Base-by-base conservation (phyloP, 306 rosid genomes). In the Gynostemma pentaphyllum region DNA sequence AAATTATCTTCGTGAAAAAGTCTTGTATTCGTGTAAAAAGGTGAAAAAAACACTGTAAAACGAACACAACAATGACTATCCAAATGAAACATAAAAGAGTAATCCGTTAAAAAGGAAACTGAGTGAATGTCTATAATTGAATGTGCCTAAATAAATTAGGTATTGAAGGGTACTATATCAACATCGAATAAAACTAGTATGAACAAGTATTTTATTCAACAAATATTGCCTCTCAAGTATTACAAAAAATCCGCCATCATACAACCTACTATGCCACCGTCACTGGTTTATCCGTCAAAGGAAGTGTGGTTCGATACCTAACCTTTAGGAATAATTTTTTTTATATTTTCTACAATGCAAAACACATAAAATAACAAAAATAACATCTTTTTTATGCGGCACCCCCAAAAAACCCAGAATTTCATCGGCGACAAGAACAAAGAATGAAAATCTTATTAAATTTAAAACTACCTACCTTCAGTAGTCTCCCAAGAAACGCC, bases 401-500 rank as follows among this genome's bases (percentile, higher is more conserved):
- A 39, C 3, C 7, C 10, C 47, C 32, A 39, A n/a, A 39, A n/a
- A 39, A 0, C 48, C 13, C 49, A 60, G 21, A 0, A 2, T 2
- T 32, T 32, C 7, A 3, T 32, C 3, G 48, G 48, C 2, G 48
- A n/a, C n/a, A n/a, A n/a, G n/a, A n/a, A n/a, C n/a, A 4, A 10
- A 10, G 48, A 63, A 63, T 63, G 40, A 63, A n/a, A 8, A 42
- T 21, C 51, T 44, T 46, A 50, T 39, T 45, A 32, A 59, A 34
- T 59, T 62, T 64, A 60, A 18, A 42, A 63, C 55, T 32, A 68
- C 12, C 15, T 77, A 84, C 90, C 87, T 79, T 81, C 75, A 51
- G 78, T 77, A n/a, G 91, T 85, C 62, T 79, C 87, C 87, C 85
- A 81, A 18, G 87, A 79, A 52, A 85, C 72, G 68, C 87, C 87